Base-by-base conservation (phyloP, 2,329 filamentous ascomycete genomes). In the Ceratocystis huliohia region DNA sequence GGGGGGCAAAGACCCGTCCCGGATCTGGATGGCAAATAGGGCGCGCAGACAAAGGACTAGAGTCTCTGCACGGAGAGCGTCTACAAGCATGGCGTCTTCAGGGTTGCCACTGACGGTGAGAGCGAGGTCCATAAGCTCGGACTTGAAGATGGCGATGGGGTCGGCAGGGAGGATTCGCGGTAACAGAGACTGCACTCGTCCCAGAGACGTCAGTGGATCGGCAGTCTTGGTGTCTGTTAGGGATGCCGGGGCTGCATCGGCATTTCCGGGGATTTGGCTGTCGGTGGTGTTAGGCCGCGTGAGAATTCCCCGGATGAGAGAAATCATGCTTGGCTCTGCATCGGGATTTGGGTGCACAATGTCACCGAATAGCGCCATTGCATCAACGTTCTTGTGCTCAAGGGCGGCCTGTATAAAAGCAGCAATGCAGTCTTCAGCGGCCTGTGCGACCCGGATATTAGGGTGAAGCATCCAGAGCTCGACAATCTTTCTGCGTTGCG, bases 381-480 rank as follows among this genome's bases (percentile, higher is more conserved):
- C 33, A 17, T 48, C 64, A 1, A 10, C 25, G 44, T 61, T 17
- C 25, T 65, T 44, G 17, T 59, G 15, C 28, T 41, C 44, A 57
- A 22, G 20, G 5, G 53, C 64, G 6, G 53, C 45, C 15, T 20
- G 2, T 6, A 67, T 46, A n/a, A 65, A 65, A 17, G 63, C 59
- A 5, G 48, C 37, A 8, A 67, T 37, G 25, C 63, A 64, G 15
- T 63, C 48, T 30, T 64, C 44, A 1, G 66, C 66, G 10, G 66
- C 44, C 22, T 65, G 44, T 4, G 66, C 56, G 5, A 67, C 57
- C 5, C 30, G 28, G 8, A 57, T 48, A 8, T 65, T 33, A 8
- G 63, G 46, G 46, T 67, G 63, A 30, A 65, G 64, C 15, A 67
- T 61, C 63, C 66, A 67, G 5, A 67, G 46, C 13, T 67, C 63